Evolutionary conservation across 2,329 filamentous ascomycete species (phyloP), one percentile per base, ranked within the genome.

Genomic region (Clarireedia hainanense): DNA sequence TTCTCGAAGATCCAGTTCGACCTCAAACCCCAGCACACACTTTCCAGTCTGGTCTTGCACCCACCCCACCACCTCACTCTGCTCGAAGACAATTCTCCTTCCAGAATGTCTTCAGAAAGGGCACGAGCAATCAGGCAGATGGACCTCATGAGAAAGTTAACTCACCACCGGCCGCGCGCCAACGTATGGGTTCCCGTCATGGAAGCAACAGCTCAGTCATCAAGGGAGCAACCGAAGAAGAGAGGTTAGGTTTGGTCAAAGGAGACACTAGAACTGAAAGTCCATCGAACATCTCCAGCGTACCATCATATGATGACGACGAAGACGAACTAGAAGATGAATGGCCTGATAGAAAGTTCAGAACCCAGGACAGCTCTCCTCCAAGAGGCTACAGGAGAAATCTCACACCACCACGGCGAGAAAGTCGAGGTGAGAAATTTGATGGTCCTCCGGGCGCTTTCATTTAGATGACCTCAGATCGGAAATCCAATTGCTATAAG

Each of bases 11-110:
- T 9, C 48, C 26, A 20, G 37, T 34, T 17, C 46, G 47, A 20
- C 50, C 57, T 6, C 58, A 59, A 12, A 47, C 58, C 4, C 60
- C 58, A 23, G 61, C 60, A 12, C 30, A 58, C 59, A 55, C 61
- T 57, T 23, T 59, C 60, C 17, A 64, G 55, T 52, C 40, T 64
- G 30, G 30, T 1, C 57, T 78, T 12, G 73, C 72, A 1, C 85
- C 85, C 0, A 70, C 67, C 3, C 84, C 85, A 1, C 84, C 84
- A 4, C 83, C 78, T 3, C 81, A 79, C 54, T 74, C 75, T 30
- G 81, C 86, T 10, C 80, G 76, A 61, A 80, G 92, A 58, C 89
- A 96, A 68, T 99, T 97, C 73, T 95, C 89, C 17, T 97, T 97
- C 76, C 86, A 91, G 61, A 90, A 88, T 62, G 83, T 96, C 52